Percentiles rank a stretch among this genome's conserved stretches.
Evolutionary conservation across 768 basidiomycete genomes (phyloP).

Genomic region (Lactarius pseudohatsudake): DNA sequence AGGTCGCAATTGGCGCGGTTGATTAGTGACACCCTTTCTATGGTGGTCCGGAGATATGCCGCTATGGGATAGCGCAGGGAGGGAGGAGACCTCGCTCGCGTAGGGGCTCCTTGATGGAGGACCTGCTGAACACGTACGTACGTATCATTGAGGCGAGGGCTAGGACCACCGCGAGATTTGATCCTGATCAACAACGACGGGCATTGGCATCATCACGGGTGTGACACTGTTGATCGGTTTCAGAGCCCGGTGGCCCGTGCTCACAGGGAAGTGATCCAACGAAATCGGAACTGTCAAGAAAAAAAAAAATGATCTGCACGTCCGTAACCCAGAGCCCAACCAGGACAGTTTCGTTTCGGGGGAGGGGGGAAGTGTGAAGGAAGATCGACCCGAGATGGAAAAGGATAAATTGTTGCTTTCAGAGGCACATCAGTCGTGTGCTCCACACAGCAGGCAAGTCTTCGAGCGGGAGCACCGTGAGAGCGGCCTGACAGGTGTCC

Average conservation of each 20-base stretch:
- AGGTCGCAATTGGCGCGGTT: background rate
- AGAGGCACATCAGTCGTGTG: background rate
- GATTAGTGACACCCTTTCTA: background rate
- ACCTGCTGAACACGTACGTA: background rate
- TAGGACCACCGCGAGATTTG: background rate
- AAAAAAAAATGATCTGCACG: background rate
- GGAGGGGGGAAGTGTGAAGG: background rate
- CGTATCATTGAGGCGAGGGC: background rate
- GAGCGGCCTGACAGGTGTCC: background rate
- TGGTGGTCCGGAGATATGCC: background rate
- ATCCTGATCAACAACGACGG: background rate
- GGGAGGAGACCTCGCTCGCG: background rate
- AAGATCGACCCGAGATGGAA: background rate
- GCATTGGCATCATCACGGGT: background rate
- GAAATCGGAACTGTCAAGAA: background rate
- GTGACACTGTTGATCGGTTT: slow-evolving; percentile 1
- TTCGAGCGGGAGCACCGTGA: background rate
- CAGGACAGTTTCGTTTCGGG: background rate
- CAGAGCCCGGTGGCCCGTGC: background rate
- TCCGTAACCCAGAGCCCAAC: background rate
- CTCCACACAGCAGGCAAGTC: background rate
- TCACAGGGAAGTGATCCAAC: background rate
- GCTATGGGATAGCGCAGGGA: too few relatives aligned
- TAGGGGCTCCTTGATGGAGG: background rate
- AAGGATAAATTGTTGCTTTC: background rate